A percentile compares a stretch with the other conserved stretches of the same genome.
phyloP scores from a whole-genome alignment of 2,329 filamentous ascomycete genomes.

The Microcera coccophila region DNA sequence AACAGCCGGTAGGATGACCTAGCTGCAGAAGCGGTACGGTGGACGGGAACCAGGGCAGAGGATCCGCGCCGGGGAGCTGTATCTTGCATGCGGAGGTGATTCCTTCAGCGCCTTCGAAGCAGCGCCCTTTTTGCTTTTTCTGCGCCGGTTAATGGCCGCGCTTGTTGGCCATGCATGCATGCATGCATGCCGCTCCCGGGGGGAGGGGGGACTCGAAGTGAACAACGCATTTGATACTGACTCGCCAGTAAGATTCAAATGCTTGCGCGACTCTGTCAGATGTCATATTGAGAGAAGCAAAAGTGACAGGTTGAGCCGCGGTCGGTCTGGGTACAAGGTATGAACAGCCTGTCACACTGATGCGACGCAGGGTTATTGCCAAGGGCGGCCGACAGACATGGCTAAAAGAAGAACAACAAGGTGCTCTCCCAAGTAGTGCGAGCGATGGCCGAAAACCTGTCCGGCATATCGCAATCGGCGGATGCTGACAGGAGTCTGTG shows the following conservation, averaged over 20 bases:
- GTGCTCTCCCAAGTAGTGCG: too few relatives aligned
- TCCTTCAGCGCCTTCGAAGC: not conserved
- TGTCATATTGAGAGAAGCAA: not conserved
- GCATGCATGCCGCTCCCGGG: constrained; percentile 11
- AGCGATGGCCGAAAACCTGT: too few relatives aligned
- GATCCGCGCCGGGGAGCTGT: not conserved
- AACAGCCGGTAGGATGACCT: not conserved
- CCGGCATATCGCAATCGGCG: not conserved
- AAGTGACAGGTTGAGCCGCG: not conserved
- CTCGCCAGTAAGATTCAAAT: not conserved
- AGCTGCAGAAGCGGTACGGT: not conserved
- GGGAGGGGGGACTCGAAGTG: constrained; percentile 1
- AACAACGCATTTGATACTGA: not conserved
- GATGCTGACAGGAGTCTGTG: not conserved
- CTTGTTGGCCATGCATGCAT: constrained; percentile 8
- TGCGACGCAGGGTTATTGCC: not conserved
- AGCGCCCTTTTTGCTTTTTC: constrained; percentile 9
- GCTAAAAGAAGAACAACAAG: too few relatives aligned
- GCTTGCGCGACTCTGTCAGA: not conserved
- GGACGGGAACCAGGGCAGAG: not conserved
- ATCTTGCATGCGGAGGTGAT: not conserved
- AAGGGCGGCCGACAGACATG: not conserved
- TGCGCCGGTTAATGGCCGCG: constrained; percentile 1
- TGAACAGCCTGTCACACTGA: not conserved
- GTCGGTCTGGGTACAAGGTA: not conserved